Evolutionary conservation across 2,329 filamentous ascomycete species (phyloP).

Genomic region (Dendrostoma leiphaemia): DNA sequence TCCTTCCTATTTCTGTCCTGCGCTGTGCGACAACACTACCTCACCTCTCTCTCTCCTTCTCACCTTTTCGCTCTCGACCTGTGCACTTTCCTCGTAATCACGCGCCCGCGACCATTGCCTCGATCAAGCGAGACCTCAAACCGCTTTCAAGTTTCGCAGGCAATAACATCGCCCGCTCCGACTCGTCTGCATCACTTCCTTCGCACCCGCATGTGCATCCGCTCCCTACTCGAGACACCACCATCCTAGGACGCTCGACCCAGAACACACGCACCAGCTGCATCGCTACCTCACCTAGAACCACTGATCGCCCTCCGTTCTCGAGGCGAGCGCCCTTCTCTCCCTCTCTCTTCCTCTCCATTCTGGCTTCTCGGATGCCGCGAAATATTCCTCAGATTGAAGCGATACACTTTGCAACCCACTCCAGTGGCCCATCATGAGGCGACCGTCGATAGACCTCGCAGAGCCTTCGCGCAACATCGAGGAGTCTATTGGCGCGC

Average conservation of each 20-base stretch:
- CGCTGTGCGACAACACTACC: background rate
- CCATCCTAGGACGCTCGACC: background rate
- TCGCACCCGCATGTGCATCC: too few relatives aligned
- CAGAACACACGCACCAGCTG: background rate
- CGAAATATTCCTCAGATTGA: background rate
- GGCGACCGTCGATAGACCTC: conserved; percentile 29
- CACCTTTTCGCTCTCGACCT: background rate
- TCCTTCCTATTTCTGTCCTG: too few relatives aligned
- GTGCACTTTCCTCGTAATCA: background rate
- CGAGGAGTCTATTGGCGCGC: conserved; percentile 28
- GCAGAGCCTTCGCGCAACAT: conserved; percentile 29
- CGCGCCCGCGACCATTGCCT: background rate
- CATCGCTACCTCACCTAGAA: background rate
- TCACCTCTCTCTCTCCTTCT: background rate
- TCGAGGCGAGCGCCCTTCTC: background rate
- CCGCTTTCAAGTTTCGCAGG: too few relatives aligned
- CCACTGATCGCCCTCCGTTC: background rate
- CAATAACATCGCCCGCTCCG: background rate
- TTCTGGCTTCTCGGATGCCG: background rate
- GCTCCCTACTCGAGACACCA: background rate
- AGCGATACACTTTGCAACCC: conserved; percentile 33
- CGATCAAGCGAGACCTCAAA: too few relatives aligned
- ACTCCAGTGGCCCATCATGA: conserved; percentile 43
- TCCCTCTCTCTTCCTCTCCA: background rate
- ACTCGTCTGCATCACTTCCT: too few relatives aligned